Conservation (phyloP, 1,284 basidiomycete species). For the Gomphus sp. region DNA sequence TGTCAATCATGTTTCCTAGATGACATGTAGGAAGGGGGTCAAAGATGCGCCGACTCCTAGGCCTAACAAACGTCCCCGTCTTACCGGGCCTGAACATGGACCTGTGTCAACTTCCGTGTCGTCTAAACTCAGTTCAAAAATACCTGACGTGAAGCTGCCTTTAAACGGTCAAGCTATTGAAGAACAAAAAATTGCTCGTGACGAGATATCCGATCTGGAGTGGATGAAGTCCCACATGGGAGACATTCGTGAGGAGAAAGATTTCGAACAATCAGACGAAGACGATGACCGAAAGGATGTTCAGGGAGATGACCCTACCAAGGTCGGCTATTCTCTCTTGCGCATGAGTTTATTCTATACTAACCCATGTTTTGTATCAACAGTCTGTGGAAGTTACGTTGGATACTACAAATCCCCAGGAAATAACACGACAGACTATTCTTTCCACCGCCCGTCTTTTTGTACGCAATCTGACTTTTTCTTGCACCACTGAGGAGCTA, state of each 20-base stretch:
- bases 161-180: constrained; percentile 16
- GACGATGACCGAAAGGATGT: constrained; percentile 27
- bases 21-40: constrained; percentile 34
- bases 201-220: constrained; percentile 54
- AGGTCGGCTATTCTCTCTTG: background rate
- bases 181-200: constrained; percentile 20
- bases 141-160: constrained; percentile 10
- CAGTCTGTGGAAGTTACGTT: background rate
- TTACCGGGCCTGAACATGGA: constrained; percentile 21
- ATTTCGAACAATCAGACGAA: constrained; percentile 52
- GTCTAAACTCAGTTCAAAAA: constrained; percentile 10
- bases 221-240: constrained; percentile 67
- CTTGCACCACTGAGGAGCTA: constrained; percentile 71
- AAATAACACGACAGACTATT: constrained; percentile 55
- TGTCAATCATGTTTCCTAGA: background rate
- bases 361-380: background rate
- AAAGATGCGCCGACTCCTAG: constrained; percentile 56
- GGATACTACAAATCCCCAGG: constrained; percentile 21
- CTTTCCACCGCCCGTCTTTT: constrained; percentile 78
- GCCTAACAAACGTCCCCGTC: constrained; percentile 60
- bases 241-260: constrained; percentile 35
- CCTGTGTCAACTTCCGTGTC: constrained; percentile 22
- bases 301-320: constrained; percentile 11
- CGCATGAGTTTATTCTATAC: background rate
- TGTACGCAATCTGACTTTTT: constrained; percentile 85